Evolutionary conservation across 1,284 basidiomycete species (phyloP).

Genomic region (Boletus sp.): DNA sequence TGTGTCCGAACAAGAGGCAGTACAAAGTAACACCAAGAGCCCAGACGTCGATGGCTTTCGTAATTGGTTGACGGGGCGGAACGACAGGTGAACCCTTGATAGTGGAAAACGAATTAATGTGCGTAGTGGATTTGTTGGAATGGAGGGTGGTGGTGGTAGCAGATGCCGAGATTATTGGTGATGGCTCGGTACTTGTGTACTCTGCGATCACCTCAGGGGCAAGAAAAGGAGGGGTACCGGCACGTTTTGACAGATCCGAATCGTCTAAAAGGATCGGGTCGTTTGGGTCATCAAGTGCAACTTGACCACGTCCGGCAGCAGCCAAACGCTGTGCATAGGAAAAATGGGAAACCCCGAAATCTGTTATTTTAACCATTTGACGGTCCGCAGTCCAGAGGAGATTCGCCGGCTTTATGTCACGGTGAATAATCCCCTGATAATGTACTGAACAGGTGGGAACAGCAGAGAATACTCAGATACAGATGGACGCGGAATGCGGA

Average conservation of each 20-base stretch:
- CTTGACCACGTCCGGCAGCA: conserved; percentile 42
- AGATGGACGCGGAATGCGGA: conserved; percentile 5
- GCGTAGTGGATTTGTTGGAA: conserved; percentile 26
- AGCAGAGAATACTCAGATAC: conserved; percentile 7
- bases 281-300: conserved; percentile 39
- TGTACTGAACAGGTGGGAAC: conserved; percentile 59
- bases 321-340: conserved; percentile 79
- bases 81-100: conserved; percentile 31
- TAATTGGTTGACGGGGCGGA: conserved; percentile 63
- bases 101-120: conserved; percentile 32
- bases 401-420: conserved; percentile 99
- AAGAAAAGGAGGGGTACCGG: conserved; percentile 95
- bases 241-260: conserved; percentile 87
- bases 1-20: conserved; percentile 85
- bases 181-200: conserved; percentile 34
- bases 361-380: conserved; percentile 90
- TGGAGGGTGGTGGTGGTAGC: conserved; percentile 32
- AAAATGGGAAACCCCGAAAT: conserved; percentile 97
- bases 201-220: conserved; percentile 92
- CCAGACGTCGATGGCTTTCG: conserved; percentile 98
- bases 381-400: conserved; percentile 85
- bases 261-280: conserved; percentile 77
- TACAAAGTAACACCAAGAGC: conserved; percentile 97
- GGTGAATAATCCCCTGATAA: conserved; percentile 96
- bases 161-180: conserved; percentile 30